Conservation (phyloP, 495 filamentous ascomycete genomes). For the Penicillium goetzii region DNA sequence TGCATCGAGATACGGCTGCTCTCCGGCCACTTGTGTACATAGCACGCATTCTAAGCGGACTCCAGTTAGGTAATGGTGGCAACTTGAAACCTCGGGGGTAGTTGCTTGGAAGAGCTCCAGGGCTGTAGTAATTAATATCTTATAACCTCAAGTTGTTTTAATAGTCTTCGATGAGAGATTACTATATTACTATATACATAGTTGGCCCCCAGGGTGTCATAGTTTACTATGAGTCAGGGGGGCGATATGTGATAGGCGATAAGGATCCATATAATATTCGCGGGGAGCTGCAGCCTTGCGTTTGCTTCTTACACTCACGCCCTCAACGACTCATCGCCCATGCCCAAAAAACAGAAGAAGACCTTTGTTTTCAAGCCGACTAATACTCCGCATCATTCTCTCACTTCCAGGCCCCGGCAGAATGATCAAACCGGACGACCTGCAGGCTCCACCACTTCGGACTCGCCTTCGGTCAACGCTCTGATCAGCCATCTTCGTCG, state of each 20-base stretch:
- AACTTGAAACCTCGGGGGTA: too few species aligned
- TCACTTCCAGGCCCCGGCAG: slow-evolving; percentile 35
- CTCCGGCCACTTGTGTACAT: too few species aligned
- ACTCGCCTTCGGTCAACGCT: slow-evolving; percentile 49
- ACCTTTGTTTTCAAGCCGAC: slow-evolving; percentile 38
- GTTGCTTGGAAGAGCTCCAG: too few species aligned
- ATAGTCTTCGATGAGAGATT: too few species aligned
- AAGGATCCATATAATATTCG: neutral
- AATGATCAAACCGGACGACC: slow-evolving; percentile 35
- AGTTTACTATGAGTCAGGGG: neutral
- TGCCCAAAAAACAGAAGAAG: slow-evolving; percentile 54
- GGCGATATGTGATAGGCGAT: slow-evolving; percentile 1
- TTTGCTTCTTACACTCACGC: slow-evolving; percentile 14
- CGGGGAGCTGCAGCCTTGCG: slow-evolving; percentile 1
- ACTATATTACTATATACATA: too few species aligned
- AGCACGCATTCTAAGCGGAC: too few species aligned
- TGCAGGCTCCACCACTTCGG: slow-evolving; percentile 25
- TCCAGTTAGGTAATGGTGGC: too few species aligned
- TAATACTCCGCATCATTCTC: slow-evolving; percentile 45
- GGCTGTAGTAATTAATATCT: too few species aligned
- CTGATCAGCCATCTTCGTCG: slow-evolving; percentile 54
- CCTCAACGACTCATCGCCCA: slow-evolving; percentile 26
- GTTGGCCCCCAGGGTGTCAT: too few species aligned
- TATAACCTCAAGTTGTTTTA: too few species aligned
- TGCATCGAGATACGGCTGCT: neutral